These are phyloP conservation scores for Rhododendron williamsianum DNA, from an alignment of 148 eudicot species.

Conservation along the genomic window DNA sequence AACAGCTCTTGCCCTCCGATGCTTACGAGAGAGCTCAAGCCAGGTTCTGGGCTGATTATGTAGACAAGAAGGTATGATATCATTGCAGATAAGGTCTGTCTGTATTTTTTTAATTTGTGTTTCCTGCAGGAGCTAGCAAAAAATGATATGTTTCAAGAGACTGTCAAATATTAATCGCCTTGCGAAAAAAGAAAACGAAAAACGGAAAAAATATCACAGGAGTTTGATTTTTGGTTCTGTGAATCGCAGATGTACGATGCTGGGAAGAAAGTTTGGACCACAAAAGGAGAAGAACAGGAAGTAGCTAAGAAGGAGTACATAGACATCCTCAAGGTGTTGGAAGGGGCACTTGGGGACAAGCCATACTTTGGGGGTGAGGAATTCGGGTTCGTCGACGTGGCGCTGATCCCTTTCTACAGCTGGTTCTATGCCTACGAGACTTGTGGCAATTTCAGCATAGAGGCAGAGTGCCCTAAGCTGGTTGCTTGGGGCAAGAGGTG, in stretches of 20 bases:
- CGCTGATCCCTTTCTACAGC: constrained; percentile 31
- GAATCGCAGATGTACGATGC: constrained; percentile 11
- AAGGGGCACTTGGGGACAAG: constrained; percentile 38
- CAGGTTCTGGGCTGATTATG: constrained; percentile 54
- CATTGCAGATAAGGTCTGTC: not conserved
- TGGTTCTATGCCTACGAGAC: constrained; percentile 45
- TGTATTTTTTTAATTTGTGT: not conserved
- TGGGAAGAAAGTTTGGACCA: constrained; percentile 24
- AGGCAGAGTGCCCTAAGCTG: constrained; percentile 38
- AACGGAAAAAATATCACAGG: not conserved
- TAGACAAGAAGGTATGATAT: constrained; percentile 41
- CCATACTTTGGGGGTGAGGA: constrained; percentile 44
- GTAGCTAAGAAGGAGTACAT: constrained; percentile 36
- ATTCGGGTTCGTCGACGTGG: constrained; percentile 42
- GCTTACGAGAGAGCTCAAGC: constrained; percentile 42
- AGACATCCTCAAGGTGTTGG: constrained; percentile 28
- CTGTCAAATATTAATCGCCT: not conserved
- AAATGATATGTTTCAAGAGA: not conserved
- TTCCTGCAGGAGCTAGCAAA: not conserved
- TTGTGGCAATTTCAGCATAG: constrained; percentile 26
- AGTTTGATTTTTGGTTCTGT: not conserved
- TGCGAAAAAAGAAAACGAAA: no score
- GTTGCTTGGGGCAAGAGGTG: constrained; percentile 51
- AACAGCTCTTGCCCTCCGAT: constrained; percentile 38
- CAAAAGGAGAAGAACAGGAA: constrained; percentile 28